A percentile compares a stretch with the other conserved stretches of the same genome.
Conservation (phyloP, 768 basidiomycete genomes). For the Dentipellis sp. region DNA sequence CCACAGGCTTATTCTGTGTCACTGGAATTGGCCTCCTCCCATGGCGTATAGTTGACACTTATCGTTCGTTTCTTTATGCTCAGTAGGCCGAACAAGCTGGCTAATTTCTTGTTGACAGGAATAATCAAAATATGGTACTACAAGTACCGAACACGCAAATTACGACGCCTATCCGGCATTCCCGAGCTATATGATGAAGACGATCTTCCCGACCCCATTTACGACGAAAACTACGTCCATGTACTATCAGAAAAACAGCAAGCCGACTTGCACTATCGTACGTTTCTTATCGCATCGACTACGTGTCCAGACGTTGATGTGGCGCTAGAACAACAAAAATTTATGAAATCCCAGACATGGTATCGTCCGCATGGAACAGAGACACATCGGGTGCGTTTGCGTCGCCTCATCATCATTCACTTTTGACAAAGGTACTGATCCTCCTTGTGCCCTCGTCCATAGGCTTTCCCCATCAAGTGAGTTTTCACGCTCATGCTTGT, state of each 20-base stretch:
- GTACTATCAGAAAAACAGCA: conserved; percentile 62
- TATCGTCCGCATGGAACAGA: conserved; percentile 80
- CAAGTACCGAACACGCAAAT: conserved; percentile 47
- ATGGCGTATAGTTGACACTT: conserved; percentile 65
- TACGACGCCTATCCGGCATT: conserved; percentile 54
- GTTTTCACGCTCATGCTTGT: conserved; percentile 8
- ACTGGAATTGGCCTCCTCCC: conserved; percentile 79
- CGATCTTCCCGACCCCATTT: conserved; percentile 72
- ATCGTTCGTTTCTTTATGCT: conserved; percentile 32
- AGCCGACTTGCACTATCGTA: conserved; percentile 54
- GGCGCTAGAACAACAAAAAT: conserved; percentile 53
- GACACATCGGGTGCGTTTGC: conserved; percentile 52
- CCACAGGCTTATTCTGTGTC: conserved; percentile 61
- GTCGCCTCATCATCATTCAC: not conserved
- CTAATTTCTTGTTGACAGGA: conserved; percentile 29
- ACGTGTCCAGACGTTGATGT: conserved; percentile 1
- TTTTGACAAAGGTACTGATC: not conserved
- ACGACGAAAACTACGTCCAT: conserved; percentile 62
- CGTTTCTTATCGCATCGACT: conserved; percentile 17
- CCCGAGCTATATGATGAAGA: conserved; percentile 65
- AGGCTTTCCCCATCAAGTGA: conserved; percentile 68
- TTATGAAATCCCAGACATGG: conserved; percentile 71
- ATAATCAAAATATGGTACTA: conserved; percentile 68
- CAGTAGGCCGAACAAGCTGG: not conserved
- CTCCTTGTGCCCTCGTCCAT: not conserved